Percentiles rank a stretch among this genome's conserved stretches.
Conservation (phyloP, 2,329 filamentous ascomycete genomes). For the Shiraia sp. region DNA sequence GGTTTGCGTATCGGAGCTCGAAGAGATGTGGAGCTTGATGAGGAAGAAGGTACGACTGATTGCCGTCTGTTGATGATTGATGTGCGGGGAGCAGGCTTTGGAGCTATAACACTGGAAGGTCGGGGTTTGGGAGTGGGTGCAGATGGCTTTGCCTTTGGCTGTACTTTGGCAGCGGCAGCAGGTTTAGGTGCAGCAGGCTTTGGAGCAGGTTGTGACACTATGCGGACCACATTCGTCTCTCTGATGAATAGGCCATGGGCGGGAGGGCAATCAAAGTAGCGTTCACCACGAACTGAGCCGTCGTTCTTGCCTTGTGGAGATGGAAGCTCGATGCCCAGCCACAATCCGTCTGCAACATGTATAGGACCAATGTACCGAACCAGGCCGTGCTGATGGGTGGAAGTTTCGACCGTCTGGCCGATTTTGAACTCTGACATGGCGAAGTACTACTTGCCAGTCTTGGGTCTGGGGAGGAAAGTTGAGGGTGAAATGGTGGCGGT, state of each 20-base stretch:
- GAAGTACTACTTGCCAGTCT: constrained; percentile 7
- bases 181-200: constrained; percentile 7
- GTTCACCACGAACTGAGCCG: constrained; percentile 82
- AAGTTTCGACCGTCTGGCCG: constrained; percentile 78
- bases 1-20: constrained; percentile 22
- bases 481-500: constrained; percentile 2
- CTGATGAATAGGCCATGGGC: constrained; percentile 85
- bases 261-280: constrained; percentile 81
- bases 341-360: constrained; percentile 80
- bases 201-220: constrained; percentile 51
- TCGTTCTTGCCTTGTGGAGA: constrained; percentile 89
- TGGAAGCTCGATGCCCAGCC: constrained; percentile 88
- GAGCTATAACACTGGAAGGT: constrained; percentile 26
- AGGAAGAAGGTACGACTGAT: constrained; percentile 20
- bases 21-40: constrained; percentile 9
- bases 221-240: constrained; percentile 66
- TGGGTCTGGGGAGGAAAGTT: constrained; percentile 1
- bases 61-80: constrained; percentile 23
- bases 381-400: constrained; percentile 74
- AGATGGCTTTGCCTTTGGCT: constrained; percentile 15
- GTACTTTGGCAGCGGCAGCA: constrained; percentile 4
- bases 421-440: constrained; percentile 35
- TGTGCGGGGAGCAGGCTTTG: constrained; percentile 16
- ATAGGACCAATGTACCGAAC: constrained; percentile 82
- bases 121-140: constrained; percentile 21